Conservation (phyloP, 305 asterid species). For the Caryopteris hybrid region DNA sequence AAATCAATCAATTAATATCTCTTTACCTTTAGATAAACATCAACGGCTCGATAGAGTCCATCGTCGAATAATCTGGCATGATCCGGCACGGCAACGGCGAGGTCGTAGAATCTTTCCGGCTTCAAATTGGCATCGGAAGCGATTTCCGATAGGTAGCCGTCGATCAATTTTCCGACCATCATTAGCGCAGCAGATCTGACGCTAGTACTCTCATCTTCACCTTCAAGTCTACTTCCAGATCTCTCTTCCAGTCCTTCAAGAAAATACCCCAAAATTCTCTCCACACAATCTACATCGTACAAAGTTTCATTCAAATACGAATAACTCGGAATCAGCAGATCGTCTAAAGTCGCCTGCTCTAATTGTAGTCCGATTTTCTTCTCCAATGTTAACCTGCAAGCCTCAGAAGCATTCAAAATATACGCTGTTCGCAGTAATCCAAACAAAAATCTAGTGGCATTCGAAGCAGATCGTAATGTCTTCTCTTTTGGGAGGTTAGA, state of each 20-base stretch:
- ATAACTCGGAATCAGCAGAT: slow-evolving; percentile 88
- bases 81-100: slow-evolving; percentile 76
- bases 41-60: slow-evolving; percentile 96
- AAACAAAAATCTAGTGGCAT: slow-evolving; percentile 51
- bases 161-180: slow-evolving; percentile 86
- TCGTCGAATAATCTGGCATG: slow-evolving; percentile 84
- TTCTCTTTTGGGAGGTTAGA: slow-evolving; percentile 60
- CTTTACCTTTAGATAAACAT: slow-evolving; percentile 87
- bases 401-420: slow-evolving; percentile 73
- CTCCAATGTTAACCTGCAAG: slow-evolving; percentile 58
- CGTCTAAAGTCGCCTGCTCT: slow-evolving; percentile 84
- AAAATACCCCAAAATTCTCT: slow-evolving; percentile 65
- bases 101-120: slow-evolving; percentile 68
- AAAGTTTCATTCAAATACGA: slow-evolving; percentile 85
- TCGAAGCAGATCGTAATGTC: slow-evolving; percentile 33
- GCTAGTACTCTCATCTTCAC: slow-evolving; percentile 33
- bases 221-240: slow-evolving; percentile 31
- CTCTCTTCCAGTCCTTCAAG: slow-evolving; percentile 48
- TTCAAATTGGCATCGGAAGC: slow-evolving; percentile 90
- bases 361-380: slow-evolving; percentile 79
- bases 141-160: slow-evolving; percentile 90
- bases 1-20: not conserved
- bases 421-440: slow-evolving; percentile 78
- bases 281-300: slow-evolving; percentile 89
- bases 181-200: slow-evolving; percentile 57